Evolutionary conservation across 345 rosid genomes (phyloP), one percentile per base, ranked within the genome.

Genomic region (Rhizophora apiculata): DNA sequence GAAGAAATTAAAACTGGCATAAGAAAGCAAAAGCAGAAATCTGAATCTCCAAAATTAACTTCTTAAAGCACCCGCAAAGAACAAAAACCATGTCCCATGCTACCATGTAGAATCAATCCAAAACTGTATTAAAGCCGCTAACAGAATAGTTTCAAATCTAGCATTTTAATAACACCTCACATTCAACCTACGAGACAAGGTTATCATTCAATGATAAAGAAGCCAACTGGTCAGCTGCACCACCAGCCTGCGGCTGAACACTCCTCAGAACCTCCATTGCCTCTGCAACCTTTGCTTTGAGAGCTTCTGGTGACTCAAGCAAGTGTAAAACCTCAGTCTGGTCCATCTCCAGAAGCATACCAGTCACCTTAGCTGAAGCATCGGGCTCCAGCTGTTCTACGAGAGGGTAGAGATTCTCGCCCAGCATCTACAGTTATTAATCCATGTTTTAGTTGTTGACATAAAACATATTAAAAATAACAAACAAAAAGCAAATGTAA

Each of bases 271-370:
- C 98, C 19, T 94, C 98, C 97, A 89, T 89, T 7, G 98, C 98
- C 79, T 94, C 97, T 0, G 89, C 89, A 54, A 94, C 98, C 85
- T 94, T 94, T 0, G 91, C 79, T 71, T 82, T 91, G 60, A 94
- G 88, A 68, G 97, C 93, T 54, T 91, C 97, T 2, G 98, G 97
- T 46, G 98, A 90, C 80, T 93, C 98, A 3, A 93, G 86, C 84
- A 94, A 79, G 85, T 91, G 98, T 62, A 94, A 67, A 68, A 94
- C 95, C 85, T 91, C 97, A 0, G 98, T 87, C 79, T 91, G 96
- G 51, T 94, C 98, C 98, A 94, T 94, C 77, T 94, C 98, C 76
- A 94, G 76, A 70, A 94, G 97, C 98, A 94, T 91, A n/a, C 97
- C 96, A 2, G 98, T 89, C 63, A 94, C 97, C 78, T 94, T 94